phyloP scores from a whole-genome alignment of 257 asterid genomes.

The Primulina eburnea region DNA sequence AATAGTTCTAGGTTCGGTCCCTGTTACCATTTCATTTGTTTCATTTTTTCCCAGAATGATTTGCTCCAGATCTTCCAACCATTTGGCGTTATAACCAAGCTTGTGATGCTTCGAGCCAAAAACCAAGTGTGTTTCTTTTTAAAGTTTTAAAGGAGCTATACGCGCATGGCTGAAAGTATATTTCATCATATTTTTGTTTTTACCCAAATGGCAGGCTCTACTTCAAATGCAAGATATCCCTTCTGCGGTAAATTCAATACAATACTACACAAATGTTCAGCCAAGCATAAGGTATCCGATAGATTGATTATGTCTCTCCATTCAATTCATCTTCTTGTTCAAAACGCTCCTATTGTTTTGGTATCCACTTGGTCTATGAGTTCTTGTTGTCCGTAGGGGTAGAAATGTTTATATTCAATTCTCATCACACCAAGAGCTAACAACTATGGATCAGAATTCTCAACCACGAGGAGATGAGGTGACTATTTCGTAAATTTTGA shows the following conservation, averaged over 20 bases:
- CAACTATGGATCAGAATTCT: constrained; percentile 83
- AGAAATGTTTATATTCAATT: constrained; percentile 92
- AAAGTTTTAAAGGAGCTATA: constrained; percentile 17
- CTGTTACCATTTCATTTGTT: constrained; percentile 6
- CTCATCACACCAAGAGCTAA: constrained; percentile 96
- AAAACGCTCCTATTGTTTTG: neutral
- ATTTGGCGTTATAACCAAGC: constrained; percentile 85
- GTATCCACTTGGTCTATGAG: constrained; percentile 12
- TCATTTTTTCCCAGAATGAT: constrained; percentile 62
- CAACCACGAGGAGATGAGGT: constrained; percentile 98
- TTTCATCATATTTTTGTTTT: constrained; percentile 15
- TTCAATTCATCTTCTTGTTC: constrained; percentile 20
- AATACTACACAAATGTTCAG: constrained; percentile 74
- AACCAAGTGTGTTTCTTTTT: constrained; percentile 63
- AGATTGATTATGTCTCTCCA: neutral
- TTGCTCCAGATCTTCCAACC: constrained; percentile 98
- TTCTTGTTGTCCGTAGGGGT: constrained; percentile 54
- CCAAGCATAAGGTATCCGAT: constrained; percentile 76
- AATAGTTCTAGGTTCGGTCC: constrained; percentile 7
- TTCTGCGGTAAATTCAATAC: constrained; percentile 84
- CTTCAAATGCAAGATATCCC: constrained; percentile 97
- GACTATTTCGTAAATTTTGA: constrained; percentile 27
- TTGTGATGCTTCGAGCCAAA: constrained; percentile 97
- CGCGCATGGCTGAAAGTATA: constrained; percentile 20
- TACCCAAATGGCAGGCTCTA: constrained; percentile 62